Conservation (phyloP, 768 basidiomycete genomes). For the Stropharia rugosoannulata region DNA sequence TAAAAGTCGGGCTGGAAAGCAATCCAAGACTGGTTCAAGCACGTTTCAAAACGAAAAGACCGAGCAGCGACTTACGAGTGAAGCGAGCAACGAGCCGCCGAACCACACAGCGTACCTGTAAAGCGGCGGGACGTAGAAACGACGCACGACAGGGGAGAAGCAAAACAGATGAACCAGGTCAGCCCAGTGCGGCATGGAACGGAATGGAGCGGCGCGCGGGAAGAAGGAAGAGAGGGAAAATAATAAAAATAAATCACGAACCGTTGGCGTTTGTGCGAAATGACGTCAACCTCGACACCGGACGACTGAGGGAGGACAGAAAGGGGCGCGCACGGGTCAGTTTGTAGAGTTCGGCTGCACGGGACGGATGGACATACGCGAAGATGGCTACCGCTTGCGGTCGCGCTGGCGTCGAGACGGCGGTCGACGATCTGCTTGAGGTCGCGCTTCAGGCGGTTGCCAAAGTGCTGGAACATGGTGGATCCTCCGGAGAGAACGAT, state of each 20-base stretch:
- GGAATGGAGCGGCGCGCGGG: background rate
- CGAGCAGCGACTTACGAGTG: conserved; percentile 57
- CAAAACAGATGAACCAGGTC: conserved; percentile 11
- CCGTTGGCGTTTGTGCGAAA: conserved; percentile 96
- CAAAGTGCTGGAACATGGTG: conserved; percentile 99
- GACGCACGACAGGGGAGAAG: conserved; percentile 2
- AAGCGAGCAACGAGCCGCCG: conserved; percentile 92
- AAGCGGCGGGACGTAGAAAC: background rate
- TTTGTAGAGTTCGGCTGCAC: background rate
- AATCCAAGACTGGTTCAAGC: background rate
- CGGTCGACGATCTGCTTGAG: conserved; percentile 92
- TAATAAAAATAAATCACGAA: conserved; percentile 33
- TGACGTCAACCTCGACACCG: conserved; percentile 97
- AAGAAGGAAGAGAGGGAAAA: background rate
- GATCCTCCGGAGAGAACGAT: conserved; percentile 97
- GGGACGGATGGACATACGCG: conserved; percentile 49
- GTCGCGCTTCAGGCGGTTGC: conserved; percentile 94
- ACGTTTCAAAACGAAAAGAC: conserved; percentile 2
- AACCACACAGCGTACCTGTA: conserved; percentile 94
- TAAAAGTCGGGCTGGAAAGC: conserved; percentile 85
- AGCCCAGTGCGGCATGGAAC: background rate
- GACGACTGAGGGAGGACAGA: conserved; percentile 89
- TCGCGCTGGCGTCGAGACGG: conserved; percentile 74
- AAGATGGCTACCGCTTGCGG: conserved; percentile 70
- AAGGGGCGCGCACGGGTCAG: conserved; percentile 7